Percentiles rank a stretch among this genome's conserved stretches.
Conservation (phyloP, 371 early-diverging fungal species). For the Homolaphlyctis polyrhiza region DNA sequence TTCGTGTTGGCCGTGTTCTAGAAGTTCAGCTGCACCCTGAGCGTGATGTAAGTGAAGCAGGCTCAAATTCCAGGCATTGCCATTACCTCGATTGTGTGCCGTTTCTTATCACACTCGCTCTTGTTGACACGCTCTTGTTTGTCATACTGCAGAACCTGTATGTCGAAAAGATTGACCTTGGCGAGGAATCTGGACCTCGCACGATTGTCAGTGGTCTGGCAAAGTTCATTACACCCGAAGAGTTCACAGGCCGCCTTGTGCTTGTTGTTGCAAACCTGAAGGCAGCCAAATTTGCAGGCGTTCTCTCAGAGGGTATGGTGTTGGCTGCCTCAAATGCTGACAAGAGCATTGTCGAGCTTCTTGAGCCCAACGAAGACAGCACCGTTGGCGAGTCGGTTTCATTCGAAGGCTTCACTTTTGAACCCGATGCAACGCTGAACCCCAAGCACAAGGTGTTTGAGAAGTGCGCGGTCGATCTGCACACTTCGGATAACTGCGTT, state of each 20-base stretch:
- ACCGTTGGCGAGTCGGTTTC: conserved; percentile 23
- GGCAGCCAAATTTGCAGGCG: conserved; percentile 27
- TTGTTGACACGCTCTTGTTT: background rate
- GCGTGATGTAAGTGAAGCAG: conserved; percentile 15
- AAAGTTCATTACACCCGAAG: conserved; percentile 46
- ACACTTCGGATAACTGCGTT: conserved; percentile 18
- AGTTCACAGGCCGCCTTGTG: conserved; percentile 28
- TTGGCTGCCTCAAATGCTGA: conserved; percentile 29
- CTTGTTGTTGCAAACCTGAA: conserved; percentile 33
- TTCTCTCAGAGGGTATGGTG: conserved; percentile 36
- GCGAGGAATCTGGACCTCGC: conserved; percentile 37
- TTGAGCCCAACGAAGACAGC: conserved; percentile 27
- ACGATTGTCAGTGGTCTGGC: conserved; percentile 37
- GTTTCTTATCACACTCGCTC: too few relatives aligned
- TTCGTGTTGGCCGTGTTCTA: conserved; percentile 49
- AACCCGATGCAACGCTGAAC: conserved; percentile 20
- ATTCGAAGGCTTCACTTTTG: conserved; percentile 21
- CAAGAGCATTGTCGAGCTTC: conserved; percentile 27
- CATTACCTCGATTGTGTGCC: too few relatives aligned
- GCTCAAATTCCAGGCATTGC: background rate
- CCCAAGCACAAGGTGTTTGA: conserved; percentile 33
- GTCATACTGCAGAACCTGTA: conserved; percentile 42
- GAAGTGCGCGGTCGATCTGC: conserved; percentile 20
- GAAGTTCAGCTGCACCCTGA: conserved; percentile 44
- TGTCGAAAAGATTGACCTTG: conserved; percentile 52